Evolutionary conservation across 257 asterid species (phyloP).

Genomic region (Salvia rosmarinus): DNA sequence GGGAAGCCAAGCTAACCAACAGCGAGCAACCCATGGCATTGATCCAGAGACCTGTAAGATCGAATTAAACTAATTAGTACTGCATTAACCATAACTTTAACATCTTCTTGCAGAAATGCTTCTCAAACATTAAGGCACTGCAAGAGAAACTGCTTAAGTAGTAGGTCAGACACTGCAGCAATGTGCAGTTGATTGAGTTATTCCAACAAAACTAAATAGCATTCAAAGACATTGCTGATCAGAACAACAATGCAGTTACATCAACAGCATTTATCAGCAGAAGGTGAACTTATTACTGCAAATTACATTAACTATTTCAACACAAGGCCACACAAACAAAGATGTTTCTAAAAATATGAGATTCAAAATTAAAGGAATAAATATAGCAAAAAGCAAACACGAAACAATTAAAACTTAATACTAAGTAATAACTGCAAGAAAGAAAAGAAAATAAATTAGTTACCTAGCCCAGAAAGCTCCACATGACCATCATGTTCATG

Average conservation of each 20-base stretch:
- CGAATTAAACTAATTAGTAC: slow-evolving; percentile 7
- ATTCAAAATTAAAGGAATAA: background rate
- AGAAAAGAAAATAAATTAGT: slow-evolving; percentile 15
- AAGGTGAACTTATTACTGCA: too few species aligned
- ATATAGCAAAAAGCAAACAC: too few species aligned
- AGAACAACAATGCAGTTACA: too few species aligned
- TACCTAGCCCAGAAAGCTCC: slow-evolving; percentile 79
- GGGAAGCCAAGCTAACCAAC: slow-evolving; percentile 98
- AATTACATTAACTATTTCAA: too few species aligned
- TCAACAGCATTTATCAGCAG: too few species aligned
- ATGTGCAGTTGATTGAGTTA: slow-evolving; percentile 1
- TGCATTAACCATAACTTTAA: background rate
- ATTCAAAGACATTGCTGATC: background rate
- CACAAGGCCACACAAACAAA: too few species aligned
- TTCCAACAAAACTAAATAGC: background rate
- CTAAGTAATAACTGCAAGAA: background rate
- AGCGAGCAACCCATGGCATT: slow-evolving; percentile 93
- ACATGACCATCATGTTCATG: slow-evolving; percentile 31
- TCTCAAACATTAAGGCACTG: background rate
- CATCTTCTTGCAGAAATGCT: background rate
- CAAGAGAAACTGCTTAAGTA: background rate
- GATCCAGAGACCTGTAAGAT: slow-evolving; percentile 80
- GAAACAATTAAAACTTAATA: background rate
- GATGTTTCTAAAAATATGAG: too few species aligned
- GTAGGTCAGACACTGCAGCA: background rate